phyloP scores from a whole-genome alignment of 129 eudicot species.

The Artemisia argyi region DNA sequence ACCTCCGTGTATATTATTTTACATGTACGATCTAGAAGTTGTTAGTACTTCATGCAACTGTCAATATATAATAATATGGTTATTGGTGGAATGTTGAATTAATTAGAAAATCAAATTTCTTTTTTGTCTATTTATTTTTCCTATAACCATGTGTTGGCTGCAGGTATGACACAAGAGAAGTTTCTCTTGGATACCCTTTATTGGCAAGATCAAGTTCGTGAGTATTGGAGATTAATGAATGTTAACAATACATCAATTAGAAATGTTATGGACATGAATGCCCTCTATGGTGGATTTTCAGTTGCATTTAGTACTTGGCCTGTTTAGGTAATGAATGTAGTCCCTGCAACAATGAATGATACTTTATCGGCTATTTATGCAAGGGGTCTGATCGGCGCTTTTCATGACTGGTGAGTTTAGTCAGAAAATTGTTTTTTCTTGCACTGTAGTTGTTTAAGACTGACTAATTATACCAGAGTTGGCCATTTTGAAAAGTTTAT shows the following conservation, averaged over 20 bases:
- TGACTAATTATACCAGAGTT: not conserved
- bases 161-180: slow-evolving; percentile 66
- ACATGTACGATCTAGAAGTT: too few species aligned
- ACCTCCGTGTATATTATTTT: too few species aligned
- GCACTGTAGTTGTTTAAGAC: too few species aligned
- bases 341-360: slow-evolving; percentile 60
- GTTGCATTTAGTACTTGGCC: slow-evolving; percentile 87
- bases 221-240: slow-evolving; percentile 87
- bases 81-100: too few species aligned
- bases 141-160: not conserved
- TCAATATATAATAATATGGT: too few species aligned
- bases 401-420: slow-evolving; percentile 81
- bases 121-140: not conserved
- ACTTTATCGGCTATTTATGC: slow-evolving; percentile 71
- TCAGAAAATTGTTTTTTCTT: not conserved
- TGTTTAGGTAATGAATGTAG: slow-evolving; percentile 94
- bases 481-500: not conserved
- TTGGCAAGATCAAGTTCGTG: slow-evolving; percentile 93
- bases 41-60: too few species aligned
- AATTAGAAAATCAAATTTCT: too few species aligned
- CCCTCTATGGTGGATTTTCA: slow-evolving; percentile 85
- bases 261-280: slow-evolving; percentile 96
- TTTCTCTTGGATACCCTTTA: slow-evolving; percentile 68
- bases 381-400: slow-evolving; percentile 78
- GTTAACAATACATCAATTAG: slow-evolving; percentile 63